Base-by-base conservation (phyloP, 345 rosid species). In the Geranium brycei region DNA sequence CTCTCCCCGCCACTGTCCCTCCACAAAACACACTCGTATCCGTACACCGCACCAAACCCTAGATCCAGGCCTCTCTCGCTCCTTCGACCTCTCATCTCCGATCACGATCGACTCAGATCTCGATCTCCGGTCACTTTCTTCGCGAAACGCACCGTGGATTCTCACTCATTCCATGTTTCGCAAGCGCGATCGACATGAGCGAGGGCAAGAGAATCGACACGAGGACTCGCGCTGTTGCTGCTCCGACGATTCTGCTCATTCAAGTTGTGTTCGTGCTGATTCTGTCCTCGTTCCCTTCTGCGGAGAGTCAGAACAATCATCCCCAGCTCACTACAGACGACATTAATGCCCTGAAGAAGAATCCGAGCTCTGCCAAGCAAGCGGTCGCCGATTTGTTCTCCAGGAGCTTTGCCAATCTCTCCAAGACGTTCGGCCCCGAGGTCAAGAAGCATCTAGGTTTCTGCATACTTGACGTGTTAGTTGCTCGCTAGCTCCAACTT, bases 401-500 rank as follows among this genome's bases (percentile, higher is more conserved):
- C 62, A 75, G 64, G 14, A 82, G 77, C 69, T 66, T 93, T 59
- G 69, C 85, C 0, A 88, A 87, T 71, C 70, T 82, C 67, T 82
- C 95, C 18, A 51, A 73, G 61, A 63, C 80, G 35, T 84, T 90
- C 80, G 82, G 83, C 41, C 75, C 57, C 53, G 95, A 92, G 16
- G 76, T 93, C 53, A 41, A 68, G 55, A 70, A 83, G 67, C 63
- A 90, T 30, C 82, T 86, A 40, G 91, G 83, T 31, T 90, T 93
- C 81, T 93, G 99, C 89, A 83, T 93, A 41, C 76, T 82, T 60
- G 87, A 93, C 84, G 80, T 80, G 99, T 93, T 70, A 67, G 90
- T 83, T 41, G 14, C 19, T 14, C 51, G 8, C 15, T 31, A 2
- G 14, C 40, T 17, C 8, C 4, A 2, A 7, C 3, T 31, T 0